Evolutionary conservation across 192 early-diverging fungal genomes (phyloP).

Genomic region (Paraglomus occultum): DNA sequence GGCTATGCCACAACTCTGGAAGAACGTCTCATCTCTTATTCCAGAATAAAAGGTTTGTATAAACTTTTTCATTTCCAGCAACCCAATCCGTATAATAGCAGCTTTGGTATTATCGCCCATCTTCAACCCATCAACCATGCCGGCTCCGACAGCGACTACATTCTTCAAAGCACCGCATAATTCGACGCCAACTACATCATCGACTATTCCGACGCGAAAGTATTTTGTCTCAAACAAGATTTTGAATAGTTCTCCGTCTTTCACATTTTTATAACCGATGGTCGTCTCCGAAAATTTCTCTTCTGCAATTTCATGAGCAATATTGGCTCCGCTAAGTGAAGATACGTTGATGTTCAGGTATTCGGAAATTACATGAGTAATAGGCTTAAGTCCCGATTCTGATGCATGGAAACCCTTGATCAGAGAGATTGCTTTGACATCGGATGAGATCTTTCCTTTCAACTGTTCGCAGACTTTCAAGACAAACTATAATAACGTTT

Average conservation of each 20-base stretch:
- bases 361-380: slow-evolving; percentile 59
- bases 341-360: slow-evolving; percentile 70
- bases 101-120: slow-evolving; percentile 97
- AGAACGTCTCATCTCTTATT: slow-evolving; percentile 93
- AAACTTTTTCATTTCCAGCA: slow-evolving; percentile 95
- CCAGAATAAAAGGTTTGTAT: slow-evolving; percentile 75
- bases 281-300: slow-evolving; percentile 97
- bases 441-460: slow-evolving; percentile 63
- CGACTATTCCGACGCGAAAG: slow-evolving; percentile 82
- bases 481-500: slow-evolving; percentile 65
- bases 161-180: slow-evolving; percentile 98
- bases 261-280: slow-evolving; percentile 68
- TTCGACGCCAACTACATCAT: slow-evolving; percentile 92
- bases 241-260: slow-evolving; percentile 77
- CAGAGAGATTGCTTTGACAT: slow-evolving; percentile 88
- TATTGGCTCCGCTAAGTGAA: slow-evolving; percentile 95
- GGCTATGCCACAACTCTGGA: slow-evolving; percentile 96
- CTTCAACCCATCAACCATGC: slow-evolving; percentile 91
- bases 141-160: slow-evolving; percentile 95
- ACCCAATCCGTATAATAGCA: slow-evolving; percentile 92
- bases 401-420: slow-evolving; percentile 92
- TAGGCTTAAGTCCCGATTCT: slow-evolving; percentile 72
- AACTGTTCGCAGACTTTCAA: slow-evolving; percentile 78
- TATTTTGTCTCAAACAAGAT: slow-evolving; percentile 85
- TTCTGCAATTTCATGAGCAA: slow-evolving; percentile 92